Evolutionary conservation across 106 monocot species (phyloP), one percentile per base, ranked within the genome.

Genomic region (Platanthera zijinensis): DNA sequence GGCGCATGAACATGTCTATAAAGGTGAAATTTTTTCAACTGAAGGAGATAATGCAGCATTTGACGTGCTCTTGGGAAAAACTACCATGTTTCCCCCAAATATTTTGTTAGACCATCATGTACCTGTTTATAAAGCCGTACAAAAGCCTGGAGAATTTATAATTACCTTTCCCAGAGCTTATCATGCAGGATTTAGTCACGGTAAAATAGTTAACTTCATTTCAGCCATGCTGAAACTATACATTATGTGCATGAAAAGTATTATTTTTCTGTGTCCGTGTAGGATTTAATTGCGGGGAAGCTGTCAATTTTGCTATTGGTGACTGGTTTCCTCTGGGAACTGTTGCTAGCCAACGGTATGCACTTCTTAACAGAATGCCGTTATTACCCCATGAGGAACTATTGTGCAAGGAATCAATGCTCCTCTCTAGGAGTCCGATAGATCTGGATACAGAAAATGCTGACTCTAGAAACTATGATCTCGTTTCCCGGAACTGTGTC

Each of bases 261-360:
- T 32, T 9, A 14, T 71, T 63, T 32, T 8, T 74, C 74, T 53
- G 1, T 54, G 3, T 54, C 13, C 61, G 11, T 57, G n/a, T 73
- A 96, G 96, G 96, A 72, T 99, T 99, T 48, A 99, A 99, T 73
- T 99, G 99, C 78, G 94, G 94, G 15, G 99, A 99, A 80, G 99
- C 99, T 48, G 94, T 99, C 50, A 99, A 99, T 63, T 99, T 99
- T 85, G 99, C 94, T 21, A 84, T 83, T 78, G 92, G 94, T 6
- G 88, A 99, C 76, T 99, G 99, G 99, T 94, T 99, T 72, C 84
- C 85, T 15, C 12, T 92, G 70, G 99, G 94, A n/a, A 83, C 77
- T 80, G 79, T 87, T 22, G 94, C 94, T 61, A 91, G 91, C 75
- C 56, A 77, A 32, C 90, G 88, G 10, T 97, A 97, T 80, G 90